Evolutionary conservation across 2,329 filamentous ascomycete genomes (phyloP).

Genomic region (Fonsecaea pedrosoi): DNA sequence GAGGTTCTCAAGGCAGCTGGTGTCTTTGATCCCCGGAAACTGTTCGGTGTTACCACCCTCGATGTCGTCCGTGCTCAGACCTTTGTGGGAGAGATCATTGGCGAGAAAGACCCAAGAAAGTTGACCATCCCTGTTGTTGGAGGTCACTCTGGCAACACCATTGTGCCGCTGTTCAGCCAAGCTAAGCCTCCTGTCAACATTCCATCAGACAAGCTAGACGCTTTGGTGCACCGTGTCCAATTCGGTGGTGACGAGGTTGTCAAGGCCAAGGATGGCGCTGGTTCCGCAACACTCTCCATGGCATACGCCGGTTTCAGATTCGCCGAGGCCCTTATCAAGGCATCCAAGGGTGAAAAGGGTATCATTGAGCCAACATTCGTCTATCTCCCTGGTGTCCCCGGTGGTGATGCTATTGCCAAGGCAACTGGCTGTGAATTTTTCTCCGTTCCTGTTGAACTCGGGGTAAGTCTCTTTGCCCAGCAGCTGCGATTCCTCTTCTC

Average conservation of each 20-base stretch:
- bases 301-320: conserved; percentile 97
- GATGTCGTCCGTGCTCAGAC: conserved; percentile 98
- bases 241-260: conserved; percentile 98
- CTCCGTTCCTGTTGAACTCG: conserved; percentile 93
- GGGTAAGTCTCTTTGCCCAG: conserved; percentile 66
- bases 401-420: conserved; percentile 85
- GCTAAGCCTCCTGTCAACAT: conserved; percentile 79
- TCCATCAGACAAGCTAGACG: conserved; percentile 87
- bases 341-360: conserved; percentile 84
- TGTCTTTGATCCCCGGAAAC: conserved; percentile 92
- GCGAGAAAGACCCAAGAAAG: conserved; percentile 81
- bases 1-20: conserved; percentile 93
- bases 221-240: conserved; percentile 90
- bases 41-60: conserved; percentile 98
- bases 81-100: conserved; percentile 85
- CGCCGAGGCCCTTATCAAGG: conserved; percentile 91
- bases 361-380: conserved; percentile 95
- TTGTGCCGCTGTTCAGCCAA: conserved; percentile 96
- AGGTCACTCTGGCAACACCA: conserved; percentile 97
- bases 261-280: conserved; percentile 89
- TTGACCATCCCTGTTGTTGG: conserved; percentile 90
- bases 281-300: conserved; percentile 85
- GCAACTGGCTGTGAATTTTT: conserved; percentile 89
- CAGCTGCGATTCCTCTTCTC: conserved; percentile 12
- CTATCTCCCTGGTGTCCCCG: conserved; percentile 88